A percentile compares a stretch with the other conserved stretches of the same genome.
Conservation (phyloP, 805 yeast species). For the Blastobotrys peoriensis region DNA sequence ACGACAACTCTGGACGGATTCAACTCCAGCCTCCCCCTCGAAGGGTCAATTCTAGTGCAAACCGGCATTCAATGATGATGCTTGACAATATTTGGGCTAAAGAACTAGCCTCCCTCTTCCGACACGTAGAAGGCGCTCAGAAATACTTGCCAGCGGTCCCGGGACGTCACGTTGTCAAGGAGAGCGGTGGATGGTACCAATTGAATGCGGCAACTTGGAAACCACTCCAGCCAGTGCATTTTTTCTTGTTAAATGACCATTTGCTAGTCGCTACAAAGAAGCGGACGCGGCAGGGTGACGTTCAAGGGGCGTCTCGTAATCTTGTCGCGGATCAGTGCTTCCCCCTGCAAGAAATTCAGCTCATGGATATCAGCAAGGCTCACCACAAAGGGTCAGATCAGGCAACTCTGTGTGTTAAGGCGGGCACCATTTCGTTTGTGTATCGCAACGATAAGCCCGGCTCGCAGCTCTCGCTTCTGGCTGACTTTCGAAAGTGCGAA, state of each 20-base stretch:
- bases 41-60: slow-evolving; percentile 31
- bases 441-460: slow-evolving; percentile 20
- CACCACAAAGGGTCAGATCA: slow-evolving; percentile 14
- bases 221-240: slow-evolving; percentile 65
- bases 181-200: slow-evolving; percentile 82
- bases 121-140: slow-evolving; percentile 88
- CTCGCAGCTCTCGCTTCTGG: slow-evolving; percentile 8
- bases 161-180: slow-evolving; percentile 73
- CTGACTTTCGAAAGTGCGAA: background rate
- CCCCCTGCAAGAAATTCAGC: slow-evolving; percentile 58
- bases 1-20: background rate
- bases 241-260: slow-evolving; percentile 73
- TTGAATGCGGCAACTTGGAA: slow-evolving; percentile 81
- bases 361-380: slow-evolving; percentile 34
- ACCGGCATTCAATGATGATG: slow-evolving; percentile 64
- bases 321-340: slow-evolving; percentile 73
- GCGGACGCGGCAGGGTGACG: slow-evolving; percentile 31
- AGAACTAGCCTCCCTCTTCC: slow-evolving; percentile 62
- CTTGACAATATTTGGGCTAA: slow-evolving; percentile 77
- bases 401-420: slow-evolving; percentile 39
- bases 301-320: slow-evolving; percentile 28
- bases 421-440: slow-evolving; percentile 45
- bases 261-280: slow-evolving; percentile 66
- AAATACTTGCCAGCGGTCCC: slow-evolving; percentile 67
- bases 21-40: background rate